A percentile compares a stretch with the other conserved stretches of the same genome.
phyloP scores from a whole-genome alignment of 257 asterid genomes.

The Nicotiana undulata region DNA sequence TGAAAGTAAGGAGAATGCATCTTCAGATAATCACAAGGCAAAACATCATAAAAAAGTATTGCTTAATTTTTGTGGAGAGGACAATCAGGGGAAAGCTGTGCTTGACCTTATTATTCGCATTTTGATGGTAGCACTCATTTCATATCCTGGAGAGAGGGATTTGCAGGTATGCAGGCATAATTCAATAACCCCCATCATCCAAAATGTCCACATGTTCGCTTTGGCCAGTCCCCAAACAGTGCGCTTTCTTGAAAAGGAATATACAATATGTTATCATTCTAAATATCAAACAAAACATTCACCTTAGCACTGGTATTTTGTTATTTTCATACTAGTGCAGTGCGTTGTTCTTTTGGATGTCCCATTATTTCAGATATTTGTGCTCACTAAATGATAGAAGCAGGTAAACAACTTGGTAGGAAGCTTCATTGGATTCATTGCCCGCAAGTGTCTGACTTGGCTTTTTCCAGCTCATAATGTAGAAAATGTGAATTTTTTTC shows the following conservation, averaged over 20 bases:
- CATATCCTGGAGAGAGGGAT: conserved; percentile 93
- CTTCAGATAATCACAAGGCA: conserved; percentile 16
- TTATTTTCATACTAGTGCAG: neutral
- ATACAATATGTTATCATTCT: neutral
- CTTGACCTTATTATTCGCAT: conserved; percentile 76
- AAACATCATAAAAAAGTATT: conserved; percentile 35
- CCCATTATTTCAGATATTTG: neutral
- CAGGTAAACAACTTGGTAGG: neutral
- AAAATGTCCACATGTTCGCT: neutral
- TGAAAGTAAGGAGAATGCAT: conserved; percentile 34
- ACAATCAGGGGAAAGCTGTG: conserved; percentile 64
- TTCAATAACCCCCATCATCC: neutral
- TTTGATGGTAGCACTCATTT: conserved; percentile 56
- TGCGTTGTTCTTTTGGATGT: neutral
- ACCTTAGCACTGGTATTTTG: neutral
- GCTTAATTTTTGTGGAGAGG: conserved; percentile 63
- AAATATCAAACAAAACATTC: neutral
- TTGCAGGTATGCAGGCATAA: conserved; percentile 52
- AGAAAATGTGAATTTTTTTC: neutral
- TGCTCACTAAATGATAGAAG: neutral
- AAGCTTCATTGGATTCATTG: neutral
- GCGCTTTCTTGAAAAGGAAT: neutral
- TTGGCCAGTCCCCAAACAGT: neutral
- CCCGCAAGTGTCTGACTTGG: neutral
- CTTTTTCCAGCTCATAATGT: neutral